Conservation (phyloP, 768 basidiomycete species). For the Epithele typhae region DNA sequence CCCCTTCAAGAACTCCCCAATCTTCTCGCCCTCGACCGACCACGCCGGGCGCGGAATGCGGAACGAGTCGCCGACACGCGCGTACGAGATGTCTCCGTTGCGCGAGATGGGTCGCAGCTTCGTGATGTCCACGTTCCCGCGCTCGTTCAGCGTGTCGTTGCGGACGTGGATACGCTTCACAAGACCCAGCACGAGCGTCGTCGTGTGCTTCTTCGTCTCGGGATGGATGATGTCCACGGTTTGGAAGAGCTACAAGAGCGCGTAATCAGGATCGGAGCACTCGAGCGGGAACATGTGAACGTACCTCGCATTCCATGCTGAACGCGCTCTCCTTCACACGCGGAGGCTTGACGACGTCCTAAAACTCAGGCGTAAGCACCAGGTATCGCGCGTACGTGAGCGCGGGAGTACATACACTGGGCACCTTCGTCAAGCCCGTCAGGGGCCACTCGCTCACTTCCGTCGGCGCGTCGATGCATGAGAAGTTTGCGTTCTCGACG, state of each 20-base stretch:
- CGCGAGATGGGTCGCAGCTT: slow-evolving; percentile 33
- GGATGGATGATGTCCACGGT: slow-evolving; percentile 31
- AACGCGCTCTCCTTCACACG: slow-evolving; percentile 44
- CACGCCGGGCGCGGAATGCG: slow-evolving; percentile 18
- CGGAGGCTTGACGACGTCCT: no score
- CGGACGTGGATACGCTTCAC: slow-evolving; percentile 40
- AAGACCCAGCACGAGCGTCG: slow-evolving; percentile 33
- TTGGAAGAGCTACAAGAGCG: slow-evolving; percentile 28
- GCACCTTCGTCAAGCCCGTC: slow-evolving; percentile 38
- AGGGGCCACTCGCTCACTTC: slow-evolving; percentile 37
- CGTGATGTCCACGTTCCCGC: slow-evolving; percentile 31
- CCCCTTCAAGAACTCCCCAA: slow-evolving; percentile 7
- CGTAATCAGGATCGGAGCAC: not conserved
- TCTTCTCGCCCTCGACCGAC: slow-evolving; percentile 17
- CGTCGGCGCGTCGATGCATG: slow-evolving; percentile 34
- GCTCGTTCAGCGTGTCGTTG: slow-evolving; percentile 33
- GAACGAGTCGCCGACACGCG: slow-evolving; percentile 21
- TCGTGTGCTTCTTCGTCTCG: slow-evolving; percentile 19
- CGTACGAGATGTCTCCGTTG: slow-evolving; percentile 37
- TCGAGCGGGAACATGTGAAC: not conserved
- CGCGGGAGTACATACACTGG: slow-evolving; percentile 24
- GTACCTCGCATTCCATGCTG: slow-evolving; percentile 43
- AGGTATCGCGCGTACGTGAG: not conserved
- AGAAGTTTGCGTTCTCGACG: slow-evolving; percentile 34
- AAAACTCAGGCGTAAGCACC: slow-evolving; percentile 30